Evolutionary conservation across 2,329 filamentous ascomycete genomes (phyloP), one percentile per base, ranked within the genome.

Genomic region (Diaporthe australafricana): DNA sequence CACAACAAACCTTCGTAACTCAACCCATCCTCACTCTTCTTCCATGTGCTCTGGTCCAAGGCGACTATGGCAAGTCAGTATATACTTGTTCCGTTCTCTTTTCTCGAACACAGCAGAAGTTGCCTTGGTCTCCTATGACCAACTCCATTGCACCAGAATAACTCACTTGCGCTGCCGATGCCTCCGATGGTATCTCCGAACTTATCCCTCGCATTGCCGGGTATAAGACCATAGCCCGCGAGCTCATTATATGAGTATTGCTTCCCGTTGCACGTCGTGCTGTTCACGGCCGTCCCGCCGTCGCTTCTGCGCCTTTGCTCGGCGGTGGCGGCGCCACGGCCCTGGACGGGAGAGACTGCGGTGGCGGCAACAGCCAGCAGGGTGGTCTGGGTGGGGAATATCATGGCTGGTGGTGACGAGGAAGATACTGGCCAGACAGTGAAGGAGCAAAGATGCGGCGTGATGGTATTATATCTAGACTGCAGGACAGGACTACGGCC

Each of bases 181-280:
- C 91, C 90, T 47, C 90, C 91, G 38, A 94, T 83, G 0, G 91
- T 94, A 77, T 94, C 92, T 38, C 91, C 91, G 75, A 87, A 91
- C 77, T 91, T 90, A 81, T 94, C 92, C 40, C 86, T 83, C 3
- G 87, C 86, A 76, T 90, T 85, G 40, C 85, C 84, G 0, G 87
- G 81, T 3, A 94, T 80, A 70, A 84, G 87, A 6, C 92, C 92
- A 77, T 90, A 94, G 12, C 92, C 92, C 5, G 89, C 90, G 12
- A 94, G 87, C 71, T 87, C 85, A 67, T 91, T 83, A 78, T 94
- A 94, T n/a, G 87, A 84, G 77, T 92, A 94, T 0, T 81, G 84
- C 73, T 89, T 85, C 63, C 88, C 88, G 75, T 88, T 89, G 80
- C 91, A 93, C 5, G 75, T 79, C n/a, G 77, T 79, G 50, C 76